Conservation (phyloP, 768 basidiomycete species). For the Panaeolus cyanescens region DNA sequence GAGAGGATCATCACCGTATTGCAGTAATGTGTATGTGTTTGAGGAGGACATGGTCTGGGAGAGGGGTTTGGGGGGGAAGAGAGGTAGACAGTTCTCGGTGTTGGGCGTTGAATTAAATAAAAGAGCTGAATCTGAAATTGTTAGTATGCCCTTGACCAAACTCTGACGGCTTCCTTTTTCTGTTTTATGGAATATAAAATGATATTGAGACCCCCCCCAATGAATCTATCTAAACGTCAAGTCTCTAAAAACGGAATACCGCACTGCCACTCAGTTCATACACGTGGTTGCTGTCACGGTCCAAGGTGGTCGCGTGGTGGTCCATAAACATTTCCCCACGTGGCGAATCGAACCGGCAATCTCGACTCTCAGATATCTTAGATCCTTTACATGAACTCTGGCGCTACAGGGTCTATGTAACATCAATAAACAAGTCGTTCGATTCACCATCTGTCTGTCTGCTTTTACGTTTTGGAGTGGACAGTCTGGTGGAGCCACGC, state of each 20-base stretch:
- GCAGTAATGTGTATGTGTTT: conserved; percentile 51
- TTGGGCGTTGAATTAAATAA: conserved; percentile 19
- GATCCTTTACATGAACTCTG: neutral
- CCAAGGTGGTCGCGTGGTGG: neutral
- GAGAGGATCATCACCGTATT: conserved; percentile 67
- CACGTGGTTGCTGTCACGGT: conserved; percentile 1
- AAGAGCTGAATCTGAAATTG: conserved; percentile 11
- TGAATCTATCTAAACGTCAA: neutral
- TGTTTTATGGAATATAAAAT: neutral
- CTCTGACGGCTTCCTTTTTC: neutral
- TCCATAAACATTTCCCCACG: neutral
- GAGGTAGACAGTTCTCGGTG: conserved; percentile 12
- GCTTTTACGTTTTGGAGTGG: neutral
- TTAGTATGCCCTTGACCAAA: conserved; percentile 2
- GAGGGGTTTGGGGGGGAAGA: conserved; percentile 8
- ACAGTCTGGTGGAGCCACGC: neutral
- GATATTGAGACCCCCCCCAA: neutral
- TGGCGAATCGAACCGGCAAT: conserved; percentile 1
- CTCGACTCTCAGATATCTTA: neutral
- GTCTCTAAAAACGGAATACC: neutral
- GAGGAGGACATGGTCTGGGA: conserved; percentile 22
- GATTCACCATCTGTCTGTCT: neutral
- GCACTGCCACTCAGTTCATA: conserved; percentile 1
- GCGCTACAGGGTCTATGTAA: conserved; percentile 3
- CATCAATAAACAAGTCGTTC: neutral